phyloP scores from a whole-genome alignment of 805 yeast genomes.

The Candida railenensis region DNA sequence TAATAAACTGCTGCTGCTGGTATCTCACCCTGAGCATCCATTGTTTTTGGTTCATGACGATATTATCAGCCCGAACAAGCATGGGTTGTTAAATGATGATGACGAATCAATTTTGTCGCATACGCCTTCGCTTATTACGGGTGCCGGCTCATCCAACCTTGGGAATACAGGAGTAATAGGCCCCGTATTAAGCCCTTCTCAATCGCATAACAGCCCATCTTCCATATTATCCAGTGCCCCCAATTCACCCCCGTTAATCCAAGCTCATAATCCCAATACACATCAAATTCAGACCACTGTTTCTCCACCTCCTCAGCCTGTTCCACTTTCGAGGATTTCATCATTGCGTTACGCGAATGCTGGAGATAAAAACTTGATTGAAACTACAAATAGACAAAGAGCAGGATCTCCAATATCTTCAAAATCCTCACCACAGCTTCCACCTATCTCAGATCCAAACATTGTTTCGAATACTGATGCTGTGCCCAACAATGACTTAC shows the following conservation, averaged over 20 bases:
- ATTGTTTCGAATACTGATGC: background rate
- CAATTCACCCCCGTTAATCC: slow-evolving; percentile 3
- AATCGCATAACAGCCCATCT: background rate
- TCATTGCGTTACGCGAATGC: slow-evolving; percentile 1
- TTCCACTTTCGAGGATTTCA: slow-evolving; percentile 1
- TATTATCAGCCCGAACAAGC: slow-evolving; percentile 17
- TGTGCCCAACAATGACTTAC: background rate
- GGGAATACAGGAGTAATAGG: background rate
- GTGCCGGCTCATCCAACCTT: background rate
- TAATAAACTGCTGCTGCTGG: slow-evolving; percentile 4
- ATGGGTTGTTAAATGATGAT: slow-evolving; percentile 12
- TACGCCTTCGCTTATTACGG: background rate
- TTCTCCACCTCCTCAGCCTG: background rate
- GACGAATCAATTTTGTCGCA: background rate
- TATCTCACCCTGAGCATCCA: slow-evolving; percentile 11
- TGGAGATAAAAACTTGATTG: slow-evolving; percentile 11
- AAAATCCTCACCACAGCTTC: slow-evolving; percentile 3
- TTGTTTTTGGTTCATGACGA: slow-evolving; percentile 13
- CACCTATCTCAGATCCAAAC: background rate
- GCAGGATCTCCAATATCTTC: slow-evolving; percentile 1
- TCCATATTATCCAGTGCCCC: slow-evolving; percentile 5
- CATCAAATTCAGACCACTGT: background rate
- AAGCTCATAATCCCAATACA: background rate
- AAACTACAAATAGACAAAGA: slow-evolving; percentile 3
- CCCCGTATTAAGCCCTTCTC: background rate